Evolutionary conservation across 805 yeast genomes (phyloP), one percentile per base, ranked within the genome.

Genomic region (Yamadazyma scolyti): DNA sequence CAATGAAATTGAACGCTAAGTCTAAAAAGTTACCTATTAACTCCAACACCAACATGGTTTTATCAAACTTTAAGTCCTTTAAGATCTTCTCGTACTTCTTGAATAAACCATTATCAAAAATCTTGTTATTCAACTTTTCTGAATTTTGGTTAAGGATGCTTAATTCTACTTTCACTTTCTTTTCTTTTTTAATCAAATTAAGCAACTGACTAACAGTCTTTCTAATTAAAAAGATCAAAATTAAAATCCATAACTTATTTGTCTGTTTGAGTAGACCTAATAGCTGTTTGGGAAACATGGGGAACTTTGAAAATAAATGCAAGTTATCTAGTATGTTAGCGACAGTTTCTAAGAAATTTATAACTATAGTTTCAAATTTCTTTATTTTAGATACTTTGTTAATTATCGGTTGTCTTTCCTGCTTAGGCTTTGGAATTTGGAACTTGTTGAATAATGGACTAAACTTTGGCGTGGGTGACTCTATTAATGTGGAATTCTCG

Each of bases 1-100:
- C 72, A 30, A 65, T 62, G 27, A 56, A 36, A 33, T 65, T 65
- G 43, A 65, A 65, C 6, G 51, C 39, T 41, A 65, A 49, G 39
- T 65, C 72, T 34, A 65, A 40, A 34, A 58, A 50, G 47, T 65
- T 65, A 25, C 72, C 72, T 15, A 65, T 33, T 20, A 65, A 54
- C 39, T 65, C 72, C 23, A 65, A 37, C 16, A 48, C 43, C 17
- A 65, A 48, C 72, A 65, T 65, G 48, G 55, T 44, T 38, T 58
- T 62, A 46, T 65, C 72, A 34, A 64, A 65, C 26, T 52, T 52
- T 42, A 65, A 57, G 42, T 65, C 71, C 39, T 58, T 61, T 33
- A 65, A 46, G 5, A 65, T 52, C 43, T 64, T 64, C 23, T 58
- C 58, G 37, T 65, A 65, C 36, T 56, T 61, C 34, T 42, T 51